Evolutionary conservation across 2,329 filamentous ascomycete genomes (phyloP), one percentile per base, ranked within the genome.

Genomic region (Tolypocladium tropicale): DNA sequence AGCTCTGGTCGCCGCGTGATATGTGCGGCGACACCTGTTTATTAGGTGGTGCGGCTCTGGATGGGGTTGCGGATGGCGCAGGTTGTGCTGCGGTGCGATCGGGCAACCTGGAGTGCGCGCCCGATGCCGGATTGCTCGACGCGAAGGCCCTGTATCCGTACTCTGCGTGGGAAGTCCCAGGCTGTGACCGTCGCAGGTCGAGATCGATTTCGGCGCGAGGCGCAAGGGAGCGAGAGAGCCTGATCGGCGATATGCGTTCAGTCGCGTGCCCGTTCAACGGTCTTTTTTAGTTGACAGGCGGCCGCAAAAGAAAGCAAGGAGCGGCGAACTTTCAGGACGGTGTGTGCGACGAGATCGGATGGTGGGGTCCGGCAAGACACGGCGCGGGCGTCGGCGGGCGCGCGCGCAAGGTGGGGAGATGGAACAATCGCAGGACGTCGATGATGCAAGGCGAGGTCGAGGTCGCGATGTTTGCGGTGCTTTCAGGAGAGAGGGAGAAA

Each of bases 301-400:
- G 28, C 32, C 54, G 59, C 56, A 52, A 55, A 52, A 39, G 48
- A 37, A 52, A 32, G 48, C 37, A 50, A 28, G 23, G 14, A 32
- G 23, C 32, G 41, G 34, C 21, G 30, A 49, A 49, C 21, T 37
- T 21, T 23, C n/a, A n/a, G 50, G 53, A 53, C 21, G 53, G 23
- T 21, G 53, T 50, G 32, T 25, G 36, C 18, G 43, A 50, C 48
- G 54, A 52, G 49, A 52, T 55, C 48, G 36, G 54, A 43, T 52
- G 48, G 54, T 52, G 54, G 54, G 54, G 54, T 37, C 54, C 49
- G 37, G 48, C 30, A 52, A 52, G 50, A 43, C 54, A 55, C 54
- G 54, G 54, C 54, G 54, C 48, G 53, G 53, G 51, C 30, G 43
- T 55, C 53, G 53, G 53, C 53, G 25, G 53, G 33, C 43, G 14